Evolutionary conservation across 139 green algal genomes (phyloP).

Genomic region (Cymbomonas tetramitiformis): DNA sequence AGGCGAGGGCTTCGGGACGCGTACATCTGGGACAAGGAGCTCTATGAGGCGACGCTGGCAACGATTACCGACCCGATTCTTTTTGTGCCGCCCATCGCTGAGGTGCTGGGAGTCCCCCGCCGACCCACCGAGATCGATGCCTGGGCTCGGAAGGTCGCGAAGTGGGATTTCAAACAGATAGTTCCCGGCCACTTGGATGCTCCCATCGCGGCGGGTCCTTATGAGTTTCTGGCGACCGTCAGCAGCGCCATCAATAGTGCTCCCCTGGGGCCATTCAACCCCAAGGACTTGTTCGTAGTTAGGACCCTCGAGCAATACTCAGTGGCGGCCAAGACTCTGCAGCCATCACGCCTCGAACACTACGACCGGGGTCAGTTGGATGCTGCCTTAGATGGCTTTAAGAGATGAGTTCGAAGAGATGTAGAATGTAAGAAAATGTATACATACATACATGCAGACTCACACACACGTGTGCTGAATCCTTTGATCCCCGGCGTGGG

Average conservation of each 20-base stretch:
- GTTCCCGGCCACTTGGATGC: conserved; percentile 11
- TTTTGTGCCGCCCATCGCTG: conserved; percentile 8
- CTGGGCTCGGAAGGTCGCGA: conserved; percentile 6
- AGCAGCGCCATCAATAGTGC: background rate
- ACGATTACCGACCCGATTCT: background rate
- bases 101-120: conserved; percentile 4
- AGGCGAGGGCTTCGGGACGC: background rate
- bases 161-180: conserved; percentile 7
- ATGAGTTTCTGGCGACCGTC: conserved; percentile 8
- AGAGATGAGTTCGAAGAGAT: too few species aligned
- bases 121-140: background rate
- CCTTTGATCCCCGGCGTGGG: too few species aligned
- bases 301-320: too few species aligned
- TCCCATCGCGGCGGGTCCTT: background rate
- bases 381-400: too few species aligned
- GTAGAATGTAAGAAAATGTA: too few species aligned
- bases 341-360: too few species aligned
- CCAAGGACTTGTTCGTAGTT: too few species aligned
- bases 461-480: too few species aligned
- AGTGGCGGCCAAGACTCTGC: too few species aligned
- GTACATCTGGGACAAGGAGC: conserved; percentile 1
- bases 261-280: too few species aligned
- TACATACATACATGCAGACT: too few species aligned
- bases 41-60: background rate
- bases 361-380: too few species aligned